Percentiles rank a stretch among this genome's conserved stretches.
phyloP scores from a whole-genome alignment of 345 rosid species.

The Excoecaria agallocha region DNA sequence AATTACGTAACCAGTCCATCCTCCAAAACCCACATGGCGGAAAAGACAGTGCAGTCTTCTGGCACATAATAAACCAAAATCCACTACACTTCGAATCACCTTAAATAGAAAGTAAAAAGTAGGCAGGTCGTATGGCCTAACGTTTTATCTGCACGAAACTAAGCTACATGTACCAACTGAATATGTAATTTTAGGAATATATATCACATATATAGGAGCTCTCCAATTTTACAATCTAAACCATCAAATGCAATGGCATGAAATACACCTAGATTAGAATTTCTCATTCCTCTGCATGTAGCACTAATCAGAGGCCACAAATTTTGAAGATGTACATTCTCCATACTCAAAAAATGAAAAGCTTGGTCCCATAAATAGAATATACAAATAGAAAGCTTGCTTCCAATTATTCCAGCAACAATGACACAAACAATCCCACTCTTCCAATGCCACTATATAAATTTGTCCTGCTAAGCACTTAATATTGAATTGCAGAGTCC shows the following conservation, averaged over 20 bases:
- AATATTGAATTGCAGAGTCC: constrained; percentile 2
- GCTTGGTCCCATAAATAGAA: neutral
- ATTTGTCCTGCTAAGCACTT: neutral
- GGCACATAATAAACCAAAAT: constrained; percentile 13
- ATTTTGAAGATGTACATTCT: constrained; percentile 5
- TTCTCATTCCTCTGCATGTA: neutral
- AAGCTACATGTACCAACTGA: neutral
- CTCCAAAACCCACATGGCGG: neutral
- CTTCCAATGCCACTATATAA: neutral
- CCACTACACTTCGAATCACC: neutral
- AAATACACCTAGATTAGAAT: neutral
- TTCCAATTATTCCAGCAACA: neutral
- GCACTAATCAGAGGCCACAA: neutral
- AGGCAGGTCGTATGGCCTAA: neutral
- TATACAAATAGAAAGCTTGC: neutral
- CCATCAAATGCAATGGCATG: neutral
- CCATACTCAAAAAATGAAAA: constrained; percentile 3
- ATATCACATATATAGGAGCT: neutral
- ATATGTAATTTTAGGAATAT: neutral
- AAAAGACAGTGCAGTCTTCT: neutral
- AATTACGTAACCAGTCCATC: neutral
- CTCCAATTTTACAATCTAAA: constrained; percentile 1
- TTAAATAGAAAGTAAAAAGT: neutral
- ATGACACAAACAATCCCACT: neutral
- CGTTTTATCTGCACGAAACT: neutral